These are phyloP conservation scores for Kwoniella dejecticola DNA, from an alignment of 768 basidiomycete genomes.

Conservation along the genomic window DNA sequence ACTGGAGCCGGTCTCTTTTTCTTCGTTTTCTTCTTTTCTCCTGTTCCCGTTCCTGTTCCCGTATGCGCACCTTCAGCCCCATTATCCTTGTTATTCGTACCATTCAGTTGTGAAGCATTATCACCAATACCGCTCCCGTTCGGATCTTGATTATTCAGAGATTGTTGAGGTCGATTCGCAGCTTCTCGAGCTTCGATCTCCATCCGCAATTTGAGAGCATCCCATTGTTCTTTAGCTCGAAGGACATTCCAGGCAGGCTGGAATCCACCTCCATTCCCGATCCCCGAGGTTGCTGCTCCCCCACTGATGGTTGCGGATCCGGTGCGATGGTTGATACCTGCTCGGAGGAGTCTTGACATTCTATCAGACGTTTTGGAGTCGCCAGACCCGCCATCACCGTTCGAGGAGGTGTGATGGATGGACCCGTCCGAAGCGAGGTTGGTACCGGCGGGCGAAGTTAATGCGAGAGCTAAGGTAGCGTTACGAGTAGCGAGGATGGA, in stretches of 20 bases:
- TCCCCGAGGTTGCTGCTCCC: too few species aligned
- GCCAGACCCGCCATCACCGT: neutral
- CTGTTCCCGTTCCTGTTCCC: conserved; percentile 1
- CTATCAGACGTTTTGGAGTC: conserved; percentile 30
- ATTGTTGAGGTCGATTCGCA: conserved; percentile 18
- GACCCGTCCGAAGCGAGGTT: conserved; percentile 46
- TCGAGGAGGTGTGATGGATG: conserved; percentile 16
- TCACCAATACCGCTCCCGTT: conserved; percentile 11
- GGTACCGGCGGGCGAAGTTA: conserved; percentile 48
- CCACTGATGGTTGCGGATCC: too few species aligned
- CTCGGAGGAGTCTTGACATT: conserved; percentile 39
- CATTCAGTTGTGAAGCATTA: neutral
- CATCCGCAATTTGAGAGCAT: conserved; percentile 10
- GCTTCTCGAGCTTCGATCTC: conserved; percentile 30
- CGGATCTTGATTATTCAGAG: neutral
- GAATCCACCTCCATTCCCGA: conserved; percentile 16
- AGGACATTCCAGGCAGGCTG: conserved; percentile 45
- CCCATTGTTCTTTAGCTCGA: conserved; percentile 34
- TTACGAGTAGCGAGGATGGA: conserved; percentile 53
- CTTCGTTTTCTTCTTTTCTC: conserved; percentile 36
- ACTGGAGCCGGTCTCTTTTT: conserved; percentile 33
- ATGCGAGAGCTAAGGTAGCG: conserved; percentile 48
- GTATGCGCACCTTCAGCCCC: neutral
- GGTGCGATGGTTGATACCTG: too few species aligned
- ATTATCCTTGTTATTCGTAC: neutral